A percentile compares a stretch with the other conserved stretches of the same genome.
Evolutionary conservation across 306 rosid genomes (phyloP).

Genomic region (Citrullus colocynthis): DNA sequence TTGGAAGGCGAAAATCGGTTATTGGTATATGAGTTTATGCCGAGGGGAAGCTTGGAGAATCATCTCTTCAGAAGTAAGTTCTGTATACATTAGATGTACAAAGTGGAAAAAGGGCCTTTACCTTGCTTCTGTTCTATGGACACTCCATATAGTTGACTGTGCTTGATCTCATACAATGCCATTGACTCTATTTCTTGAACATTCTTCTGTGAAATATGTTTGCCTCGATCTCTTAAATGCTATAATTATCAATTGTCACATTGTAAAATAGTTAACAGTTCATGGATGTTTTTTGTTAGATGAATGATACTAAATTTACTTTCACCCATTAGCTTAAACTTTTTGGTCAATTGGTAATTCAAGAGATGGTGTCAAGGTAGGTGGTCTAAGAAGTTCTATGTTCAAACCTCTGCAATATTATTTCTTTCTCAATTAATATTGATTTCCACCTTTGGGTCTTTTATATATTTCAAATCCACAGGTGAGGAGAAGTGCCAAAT

Average conservation of each 20-base stretch:
- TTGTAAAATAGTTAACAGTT: neutral
- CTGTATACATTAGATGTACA: neutral
- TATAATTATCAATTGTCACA: neutral
- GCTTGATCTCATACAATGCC: neutral
- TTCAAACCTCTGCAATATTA: no score
- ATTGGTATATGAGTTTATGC: slow-evolving; percentile 92
- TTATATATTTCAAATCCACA: no score
- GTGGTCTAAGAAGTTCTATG: no score
- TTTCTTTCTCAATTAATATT: no score
- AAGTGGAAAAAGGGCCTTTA: neutral
- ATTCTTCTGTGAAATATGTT: neutral
- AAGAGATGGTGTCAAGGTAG: no score
- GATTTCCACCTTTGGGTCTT: no score
- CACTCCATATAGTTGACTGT: neutral
- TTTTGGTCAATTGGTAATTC: no score
- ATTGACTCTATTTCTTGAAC: neutral
- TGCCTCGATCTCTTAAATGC: neutral
- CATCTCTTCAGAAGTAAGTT: slow-evolving; percentile 85
- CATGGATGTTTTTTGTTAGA: no score
- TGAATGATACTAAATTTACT: no score
- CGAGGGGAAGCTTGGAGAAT: slow-evolving; percentile 91
- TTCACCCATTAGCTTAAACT: no score
- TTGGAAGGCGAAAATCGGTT: slow-evolving; percentile 75
- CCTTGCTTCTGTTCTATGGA: neutral
- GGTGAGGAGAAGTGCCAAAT: no score